Base-by-base conservation (phyloP, 768 basidiomycete genomes). In the Kwoniella botswanensis region DNA sequence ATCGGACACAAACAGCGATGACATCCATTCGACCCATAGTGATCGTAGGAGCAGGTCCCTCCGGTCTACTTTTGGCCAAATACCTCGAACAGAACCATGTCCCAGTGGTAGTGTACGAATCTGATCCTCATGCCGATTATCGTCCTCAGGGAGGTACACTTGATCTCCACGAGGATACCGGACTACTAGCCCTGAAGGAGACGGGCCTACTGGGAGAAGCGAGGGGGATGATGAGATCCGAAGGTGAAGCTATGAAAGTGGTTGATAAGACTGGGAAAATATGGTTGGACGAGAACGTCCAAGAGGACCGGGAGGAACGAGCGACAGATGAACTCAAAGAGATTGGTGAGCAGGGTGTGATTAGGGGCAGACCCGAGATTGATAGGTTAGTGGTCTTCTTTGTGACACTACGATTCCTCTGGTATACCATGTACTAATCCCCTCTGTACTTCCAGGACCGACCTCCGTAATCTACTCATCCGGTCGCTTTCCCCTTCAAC, bases 41-140 rank as follows among this genome's bases (percentile, higher is more conserved):
- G 0, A 79, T 83, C 41, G 55, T 81, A 42, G 81, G 80, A 18
- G 81, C 77, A 13, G 82, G 82, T 13, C 78, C 77, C 10, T 74
- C 79, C 18, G 82, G 82, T 17, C 75, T 82, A 29, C 59, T 71
- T 15, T 72, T 83, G 35, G 82, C 82, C 13, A 74, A 78, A n/a
- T 69, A 74, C 35, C 77, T 83, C 26, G 79, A 81, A 52, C 66
- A 66, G 35, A 67, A 75, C 56, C 15, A 63, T 22, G 70, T 80
- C 60, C 67, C 72, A 1, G 60, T 44, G 6, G 71, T 73, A 21
- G 53, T 83, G 50, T 79, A 77, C 58, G 82, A 83, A 67, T 71
- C 74, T 4, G 80, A 81, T 50, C 35, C 58, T 42, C 67, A 64
- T 22, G 58, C 66, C 11, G 26, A 54, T 22, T 41, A 64, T 50